Base-by-base conservation (phyloP, 1,139 yeast species). In the Suhomyces anneliseae region DNA sequence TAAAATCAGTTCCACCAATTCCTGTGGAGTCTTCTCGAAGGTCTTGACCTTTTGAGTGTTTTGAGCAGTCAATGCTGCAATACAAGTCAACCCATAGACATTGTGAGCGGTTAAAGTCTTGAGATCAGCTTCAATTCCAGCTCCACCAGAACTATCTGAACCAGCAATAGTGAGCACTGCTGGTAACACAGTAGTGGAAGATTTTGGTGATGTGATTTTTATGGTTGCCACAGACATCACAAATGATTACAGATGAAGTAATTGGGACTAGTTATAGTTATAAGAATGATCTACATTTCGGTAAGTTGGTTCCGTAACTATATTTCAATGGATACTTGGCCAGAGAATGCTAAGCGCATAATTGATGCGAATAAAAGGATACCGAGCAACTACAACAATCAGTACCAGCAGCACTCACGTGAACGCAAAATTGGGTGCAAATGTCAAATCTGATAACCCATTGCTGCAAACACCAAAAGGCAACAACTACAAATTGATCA, bases 51-150 rank as follows among this genome's bases (percentile, higher is more conserved):
- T 83, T 10, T 60, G 59, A 1, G 89, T 84, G 62, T 90, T 90
- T 61, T 90, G 97, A 4, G 93, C 92, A 0, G 97, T 90, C 53
- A 90, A 66, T 1, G 93, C 95, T 0, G 90, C 78, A 38, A 88
- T 83, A 61, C 93, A 85, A 1, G 95, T 87, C 65, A 86, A 68
- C 1, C 90, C 97, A 61, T 85, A 90, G 42, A 90, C 90, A 24
- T 81, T 78, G 59, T 88, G 92, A 3, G 87, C 89, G 4, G 88
- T 76, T 49, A 90, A 79, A 0, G 97, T 86, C 66, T 90, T 90
- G 44, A 90, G 64, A 63, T 90, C 97, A 0, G 97, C 97, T 61
- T 90, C 97, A 48, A 90, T 84, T 10, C 97, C 97, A 1, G 97
- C 97, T 6, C 97, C 97, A 2, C 97, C 97, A 3, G 96, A 87